These are phyloP conservation scores for Penicillium macrosclerotiorum DNA, from an alignment of 495 filamentous ascomycete species.

Conservation along the genomic window DNA sequence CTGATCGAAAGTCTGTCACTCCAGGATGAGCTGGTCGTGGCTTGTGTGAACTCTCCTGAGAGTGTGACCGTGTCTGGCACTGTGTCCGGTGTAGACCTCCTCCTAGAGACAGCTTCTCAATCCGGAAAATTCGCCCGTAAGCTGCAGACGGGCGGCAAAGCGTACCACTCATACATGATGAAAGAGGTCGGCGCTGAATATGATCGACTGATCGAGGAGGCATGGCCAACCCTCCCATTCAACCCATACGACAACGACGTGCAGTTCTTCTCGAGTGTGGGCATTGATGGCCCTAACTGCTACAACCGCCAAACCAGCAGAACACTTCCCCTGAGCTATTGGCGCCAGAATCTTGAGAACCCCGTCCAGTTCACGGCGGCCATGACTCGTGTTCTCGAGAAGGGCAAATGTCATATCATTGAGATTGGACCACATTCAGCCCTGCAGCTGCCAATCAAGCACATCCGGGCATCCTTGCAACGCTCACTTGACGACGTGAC, in stretches of 20 bases:
- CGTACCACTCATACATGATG: no score
- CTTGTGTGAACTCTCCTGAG: no score
- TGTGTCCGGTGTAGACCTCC: no score
- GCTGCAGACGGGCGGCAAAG: no score
- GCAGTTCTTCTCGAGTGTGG: conserved; percentile 6
- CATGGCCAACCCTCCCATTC: no score
- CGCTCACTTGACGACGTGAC: neutral
- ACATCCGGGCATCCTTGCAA: neutral
- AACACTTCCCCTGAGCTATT: conserved; percentile 12
- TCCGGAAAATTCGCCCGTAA: no score
- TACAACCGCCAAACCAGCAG: neutral
- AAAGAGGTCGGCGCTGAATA: no score
- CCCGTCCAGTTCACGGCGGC: conserved; percentile 22
- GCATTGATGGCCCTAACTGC: conserved; percentile 13
- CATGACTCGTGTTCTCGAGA: conserved; percentile 1
- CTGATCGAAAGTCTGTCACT: no score
- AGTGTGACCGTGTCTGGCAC: no score
- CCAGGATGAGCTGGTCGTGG: no score
- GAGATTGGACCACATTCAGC: conserved; percentile 57
- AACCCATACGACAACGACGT: conserved; percentile 37
- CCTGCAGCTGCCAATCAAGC: conserved; percentile 30
- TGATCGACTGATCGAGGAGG: no score
- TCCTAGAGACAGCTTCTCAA: no score
- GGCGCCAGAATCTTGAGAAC: conserved; percentile 24
- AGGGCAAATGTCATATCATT: conserved; percentile 17